Percentiles rank a stretch among this genome's conserved stretches.
Evolutionary conservation across 345 rosid species (phyloP).

Genomic region (Eucalyptus curtisii): DNA sequence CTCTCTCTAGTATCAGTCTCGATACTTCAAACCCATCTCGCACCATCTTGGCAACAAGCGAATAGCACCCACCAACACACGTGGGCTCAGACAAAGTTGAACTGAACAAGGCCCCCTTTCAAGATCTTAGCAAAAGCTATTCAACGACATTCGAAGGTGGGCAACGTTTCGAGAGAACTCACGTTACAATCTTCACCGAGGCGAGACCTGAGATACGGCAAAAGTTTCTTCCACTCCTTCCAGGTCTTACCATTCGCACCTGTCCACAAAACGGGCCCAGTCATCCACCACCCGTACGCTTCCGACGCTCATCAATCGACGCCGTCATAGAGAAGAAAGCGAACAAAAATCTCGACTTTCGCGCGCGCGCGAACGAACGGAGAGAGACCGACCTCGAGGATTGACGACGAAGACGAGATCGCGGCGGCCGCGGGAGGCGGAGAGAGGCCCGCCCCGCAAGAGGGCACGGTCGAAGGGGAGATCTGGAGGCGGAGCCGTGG

Average conservation of each 20-base stretch:
- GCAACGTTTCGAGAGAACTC: conserved; percentile 10
- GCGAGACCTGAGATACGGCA: conserved; percentile 75
- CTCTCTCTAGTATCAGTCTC: background rate
- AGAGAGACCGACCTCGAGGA: conserved; percentile 45
- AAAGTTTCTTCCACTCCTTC: conserved; percentile 81
- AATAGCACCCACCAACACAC: background rate
- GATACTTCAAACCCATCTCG: background rate
- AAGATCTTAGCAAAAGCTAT: background rate
- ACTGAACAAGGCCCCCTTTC: background rate
- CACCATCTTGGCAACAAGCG: background rate
- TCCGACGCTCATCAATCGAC: background rate
- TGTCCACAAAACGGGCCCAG: background rate
- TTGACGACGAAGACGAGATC: conserved; percentile 91
- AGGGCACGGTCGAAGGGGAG: conserved; percentile 28
- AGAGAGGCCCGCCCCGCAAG: conserved; percentile 2
- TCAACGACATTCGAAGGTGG: background rate
- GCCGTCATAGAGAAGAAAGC: background rate
- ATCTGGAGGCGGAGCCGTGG: conserved; percentile 22
- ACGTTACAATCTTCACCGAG: conserved; percentile 65
- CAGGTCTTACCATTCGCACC: conserved; percentile 95
- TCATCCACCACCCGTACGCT: background rate
- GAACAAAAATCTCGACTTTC: background rate
- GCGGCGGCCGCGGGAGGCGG: conserved; percentile 49
- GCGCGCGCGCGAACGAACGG: background rate
- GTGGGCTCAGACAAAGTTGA: background rate